Evolutionary conservation across 208 protist species (phyloP), one percentile per base, ranked within the genome.

Genomic region (Trypanosoma melophagium): DNA sequence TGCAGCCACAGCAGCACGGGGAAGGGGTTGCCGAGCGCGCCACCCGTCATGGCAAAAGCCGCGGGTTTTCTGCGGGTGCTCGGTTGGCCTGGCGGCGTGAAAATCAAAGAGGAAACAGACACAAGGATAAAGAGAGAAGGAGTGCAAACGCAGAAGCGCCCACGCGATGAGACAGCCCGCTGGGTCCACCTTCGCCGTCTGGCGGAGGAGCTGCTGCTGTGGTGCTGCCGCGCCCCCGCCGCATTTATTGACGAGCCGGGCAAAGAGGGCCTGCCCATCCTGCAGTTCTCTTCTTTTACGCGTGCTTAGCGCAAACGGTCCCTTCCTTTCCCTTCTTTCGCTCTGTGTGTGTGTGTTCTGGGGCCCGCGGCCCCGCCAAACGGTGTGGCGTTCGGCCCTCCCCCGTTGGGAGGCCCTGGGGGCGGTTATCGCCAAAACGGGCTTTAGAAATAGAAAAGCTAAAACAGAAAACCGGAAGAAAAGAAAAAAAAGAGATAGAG

Each of bases 141-240:
- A 14, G n/a, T 1, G 8, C 41, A 47, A 7, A 7, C 21, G 17
- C 45, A 9, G 9, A 57, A 66, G 28, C 45, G 35, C 7, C 45
- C 19, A 21, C 45, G 50, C 31, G n/a, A 41, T n/a, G 44, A 56
- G 16, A 17, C 9, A 16, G 35, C 14, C 13, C 24, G 13, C 10
- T 70, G 65, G 65, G 3, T 17, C 10, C 8, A 28, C 22, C 47
- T 70, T 19, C 17, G 55, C 65, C 65, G 56, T 13, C 28, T 70
- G 17, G 56, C 56, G 42, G 28, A n/a, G 56, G 42, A 13, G n/a
- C 8, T 63, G 16, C 14, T 60, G 13, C 55, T 63, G 24, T 44
- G 49, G 14, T 19, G 45, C 21, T 56, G 38, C n/a, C 65, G 65
- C 28, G n/a, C 55, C 13, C 55, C 56, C 41, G 41, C 42, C 38